Evolutionary conservation across 1,139 yeast genomes (phyloP).

Genomic region (Candida albicans): DNA sequence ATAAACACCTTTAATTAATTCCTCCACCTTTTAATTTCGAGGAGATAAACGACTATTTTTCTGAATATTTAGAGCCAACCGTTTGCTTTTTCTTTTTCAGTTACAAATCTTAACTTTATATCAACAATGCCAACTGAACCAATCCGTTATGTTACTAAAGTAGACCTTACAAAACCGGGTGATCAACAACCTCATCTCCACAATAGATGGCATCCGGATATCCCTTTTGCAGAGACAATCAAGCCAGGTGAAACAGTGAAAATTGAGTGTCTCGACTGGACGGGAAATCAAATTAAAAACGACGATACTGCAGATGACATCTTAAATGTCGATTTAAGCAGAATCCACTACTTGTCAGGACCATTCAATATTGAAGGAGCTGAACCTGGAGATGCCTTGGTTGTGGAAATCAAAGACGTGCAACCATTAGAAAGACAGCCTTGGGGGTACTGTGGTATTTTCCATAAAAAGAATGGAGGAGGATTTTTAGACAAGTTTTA

Average conservation of each 20-base stretch:
- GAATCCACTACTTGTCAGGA: slow-evolving; percentile 49
- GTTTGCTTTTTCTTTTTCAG: background rate
- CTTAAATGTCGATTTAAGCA: slow-evolving; percentile 40
- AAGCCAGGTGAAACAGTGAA: slow-evolving; percentile 44
- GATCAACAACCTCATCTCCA: slow-evolving; percentile 46
- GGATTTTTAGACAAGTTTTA: slow-evolving; percentile 49
- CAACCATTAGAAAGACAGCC: slow-evolving; percentile 53
- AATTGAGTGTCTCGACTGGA: slow-evolving; percentile 53
- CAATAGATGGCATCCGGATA: slow-evolving; percentile 55
- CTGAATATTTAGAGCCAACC: background rate
- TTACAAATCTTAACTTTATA: background rate
- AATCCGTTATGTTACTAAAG: slow-evolving; percentile 21
- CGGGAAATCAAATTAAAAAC: slow-evolving; percentile 51
- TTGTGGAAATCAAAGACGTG: slow-evolving; percentile 50
- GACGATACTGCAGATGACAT: slow-evolving; percentile 49
- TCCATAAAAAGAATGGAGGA: slow-evolving; percentile 49
- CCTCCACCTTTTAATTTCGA: too few relatives aligned
- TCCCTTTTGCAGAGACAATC: slow-evolving; percentile 40
- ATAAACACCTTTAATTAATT: too few relatives aligned
- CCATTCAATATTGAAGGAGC: slow-evolving; percentile 47
- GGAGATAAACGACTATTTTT: too few relatives aligned
- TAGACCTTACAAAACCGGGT: slow-evolving; percentile 44
- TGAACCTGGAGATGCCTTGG: slow-evolving; percentile 48
- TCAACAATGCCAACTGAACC: slow-evolving; percentile 9
- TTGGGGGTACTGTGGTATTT: slow-evolving; percentile 53